A percentile compares a stretch with the other conserved stretches of the same genome.
Conservation (phyloP, 148 eudicot genomes). For the Fallopia convolvulus region DNA sequence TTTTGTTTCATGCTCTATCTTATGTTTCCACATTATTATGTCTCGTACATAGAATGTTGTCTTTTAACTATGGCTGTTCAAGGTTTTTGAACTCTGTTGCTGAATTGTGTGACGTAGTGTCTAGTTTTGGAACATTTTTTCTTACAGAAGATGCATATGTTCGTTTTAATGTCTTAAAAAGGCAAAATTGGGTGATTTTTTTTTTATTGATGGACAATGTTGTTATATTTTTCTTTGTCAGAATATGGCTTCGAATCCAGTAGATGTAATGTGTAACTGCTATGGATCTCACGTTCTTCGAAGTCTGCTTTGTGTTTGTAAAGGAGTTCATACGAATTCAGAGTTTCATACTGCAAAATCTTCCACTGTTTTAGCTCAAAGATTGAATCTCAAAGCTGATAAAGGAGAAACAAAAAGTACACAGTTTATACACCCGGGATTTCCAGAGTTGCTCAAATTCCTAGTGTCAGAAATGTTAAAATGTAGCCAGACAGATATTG, state of each 20-base stretch:
- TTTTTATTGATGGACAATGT: background rate
- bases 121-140: background rate
- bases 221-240: constrained; percentile 24
- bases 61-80: background rate
- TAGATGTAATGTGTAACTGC: constrained; percentile 68
- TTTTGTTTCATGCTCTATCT: constrained; percentile 4
- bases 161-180: background rate
- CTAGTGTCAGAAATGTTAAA: constrained; percentile 60
- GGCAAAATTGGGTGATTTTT: background rate
- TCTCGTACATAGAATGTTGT: background rate
- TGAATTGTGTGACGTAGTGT: background rate
- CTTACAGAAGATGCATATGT: background rate
- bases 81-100: background rate
- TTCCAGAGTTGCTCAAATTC: constrained; percentile 62
- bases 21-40: background rate
- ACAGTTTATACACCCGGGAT: constrained; percentile 38
- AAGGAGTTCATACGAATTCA: constrained; percentile 64
- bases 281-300: constrained; percentile 94
- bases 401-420: constrained; percentile 23
- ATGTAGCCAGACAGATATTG: constrained; percentile 43
- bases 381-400: constrained; percentile 48
- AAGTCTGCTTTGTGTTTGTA: constrained; percentile 83
- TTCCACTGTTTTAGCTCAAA: constrained; percentile 48
- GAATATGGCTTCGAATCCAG: constrained; percentile 61
- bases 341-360: constrained; percentile 65